phyloP scores from a whole-genome alignment of 2,329 filamentous ascomycete genomes.

The Aspergillus fumigatus region DNA sequence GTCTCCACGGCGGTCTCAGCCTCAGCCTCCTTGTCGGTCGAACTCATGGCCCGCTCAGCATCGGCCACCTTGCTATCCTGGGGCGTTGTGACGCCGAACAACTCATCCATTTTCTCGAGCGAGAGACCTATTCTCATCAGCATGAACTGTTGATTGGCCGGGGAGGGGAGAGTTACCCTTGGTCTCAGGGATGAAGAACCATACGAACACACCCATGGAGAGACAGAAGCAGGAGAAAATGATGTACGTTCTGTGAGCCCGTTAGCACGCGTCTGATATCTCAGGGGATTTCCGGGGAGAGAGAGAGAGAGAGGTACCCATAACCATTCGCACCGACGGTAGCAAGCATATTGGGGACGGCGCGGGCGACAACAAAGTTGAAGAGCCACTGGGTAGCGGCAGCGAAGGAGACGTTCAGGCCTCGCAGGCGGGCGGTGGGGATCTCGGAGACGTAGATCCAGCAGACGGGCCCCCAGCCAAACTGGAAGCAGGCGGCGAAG shows the following conservation, averaged over 20 bases:
- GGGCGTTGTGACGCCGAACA: constrained; percentile 58
- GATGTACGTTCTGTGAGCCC: constrained; percentile 59
- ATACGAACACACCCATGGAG: constrained; percentile 61
- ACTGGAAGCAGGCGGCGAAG: constrained; percentile 66
- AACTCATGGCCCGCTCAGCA: constrained; percentile 11
- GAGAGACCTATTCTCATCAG: constrained; percentile 33
- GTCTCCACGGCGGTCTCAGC: constrained; percentile 11
- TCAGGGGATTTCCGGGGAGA: neutral
- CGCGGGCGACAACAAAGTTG: constrained; percentile 67
- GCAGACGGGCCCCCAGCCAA: constrained; percentile 66
- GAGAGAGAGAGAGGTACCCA: constrained; percentile 36
- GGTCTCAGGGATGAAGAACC: constrained; percentile 67
- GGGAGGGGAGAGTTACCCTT: constrained; percentile 49
- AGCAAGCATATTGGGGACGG: constrained; percentile 63
- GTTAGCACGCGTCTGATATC: constrained; percentile 19
- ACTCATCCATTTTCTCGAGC: constrained; percentile 62
- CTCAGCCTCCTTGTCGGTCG: constrained; percentile 8
- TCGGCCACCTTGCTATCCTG: constrained; percentile 18
- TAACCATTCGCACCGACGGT: constrained; percentile 49
- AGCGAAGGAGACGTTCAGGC: constrained; percentile 63
- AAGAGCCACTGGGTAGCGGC: constrained; percentile 70
- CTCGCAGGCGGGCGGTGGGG: constrained; percentile 61
- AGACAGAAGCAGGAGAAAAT: constrained; percentile 65
- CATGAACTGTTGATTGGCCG: neutral
- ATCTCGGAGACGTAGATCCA: constrained; percentile 72